phyloP scores from a whole-genome alignment of 2,329 filamentous ascomycete species.

The Aphanocladium album region DNA sequence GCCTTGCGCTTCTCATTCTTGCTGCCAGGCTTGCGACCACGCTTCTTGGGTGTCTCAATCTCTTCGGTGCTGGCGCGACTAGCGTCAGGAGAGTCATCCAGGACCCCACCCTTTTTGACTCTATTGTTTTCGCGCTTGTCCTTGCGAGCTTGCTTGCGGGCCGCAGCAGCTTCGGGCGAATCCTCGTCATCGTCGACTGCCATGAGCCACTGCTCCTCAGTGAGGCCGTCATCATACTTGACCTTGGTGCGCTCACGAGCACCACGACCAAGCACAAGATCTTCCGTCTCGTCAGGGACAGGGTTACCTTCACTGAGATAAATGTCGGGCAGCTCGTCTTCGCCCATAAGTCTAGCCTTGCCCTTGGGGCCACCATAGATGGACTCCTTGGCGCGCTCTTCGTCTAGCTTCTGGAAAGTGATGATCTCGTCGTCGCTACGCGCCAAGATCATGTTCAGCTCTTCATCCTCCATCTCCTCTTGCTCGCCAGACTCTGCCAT shows the following conservation, averaged over 20 bases:
- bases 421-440: conserved; percentile 74
- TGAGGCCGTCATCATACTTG: conserved; percentile 93
- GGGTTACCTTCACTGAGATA: conserved; percentile 85
- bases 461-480: conserved; percentile 98
- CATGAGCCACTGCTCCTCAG: conserved; percentile 98
- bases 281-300: conserved; percentile 71
- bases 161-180: conserved; percentile 84
- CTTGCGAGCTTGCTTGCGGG: conserved; percentile 80
- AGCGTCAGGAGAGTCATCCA: conserved; percentile 69
- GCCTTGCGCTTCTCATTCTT: conserved; percentile 86
- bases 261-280: conserved; percentile 74
- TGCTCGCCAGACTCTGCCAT: conserved; percentile 66
- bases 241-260: conserved; percentile 92
- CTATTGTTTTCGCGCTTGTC: conserved; percentile 76
- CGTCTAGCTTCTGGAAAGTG: conserved; percentile 79
- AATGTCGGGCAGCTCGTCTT: conserved; percentile 87
- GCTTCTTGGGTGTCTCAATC: conserved; percentile 69
- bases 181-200: conserved; percentile 97
- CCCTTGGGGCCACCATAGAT: conserved; percentile 68
- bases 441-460: conserved; percentile 90
- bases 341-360: conserved; percentile 75
- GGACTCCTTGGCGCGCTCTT: conserved; percentile 60
- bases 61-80: conserved; percentile 83
- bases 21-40: conserved; percentile 71
- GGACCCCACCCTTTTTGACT: conserved; percentile 47